Evolutionary conservation across 768 basidiomycete genomes (phyloP).

Genomic region (Suillus clintonianus): DNA sequence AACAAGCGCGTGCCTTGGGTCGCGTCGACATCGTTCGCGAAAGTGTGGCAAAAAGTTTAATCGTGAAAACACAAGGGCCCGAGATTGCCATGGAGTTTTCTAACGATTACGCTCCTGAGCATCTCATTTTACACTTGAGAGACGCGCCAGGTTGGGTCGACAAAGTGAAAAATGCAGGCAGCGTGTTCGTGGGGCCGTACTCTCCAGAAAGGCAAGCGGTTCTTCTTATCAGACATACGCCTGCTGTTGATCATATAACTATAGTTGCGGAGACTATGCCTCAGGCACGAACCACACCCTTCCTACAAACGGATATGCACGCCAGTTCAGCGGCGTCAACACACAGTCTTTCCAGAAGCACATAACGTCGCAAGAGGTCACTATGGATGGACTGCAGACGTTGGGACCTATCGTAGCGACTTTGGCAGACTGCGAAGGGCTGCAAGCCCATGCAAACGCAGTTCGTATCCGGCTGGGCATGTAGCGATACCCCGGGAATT

Average conservation of each 20-base stretch:
- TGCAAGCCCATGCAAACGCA: slow-evolving; percentile 95
- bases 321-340: slow-evolving; percentile 98
- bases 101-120: slow-evolving; percentile 98
- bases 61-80: slow-evolving; percentile 67
- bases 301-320: slow-evolving; percentile 94
- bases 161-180: slow-evolving; percentile 87
- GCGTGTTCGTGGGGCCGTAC: slow-evolving; percentile 93
- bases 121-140: slow-evolving; percentile 88
- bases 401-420: slow-evolving; percentile 89
- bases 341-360: slow-evolving; percentile 98
- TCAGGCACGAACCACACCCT: slow-evolving; percentile 99
- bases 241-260: slow-evolving; percentile 9
- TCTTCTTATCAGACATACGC: background rate
- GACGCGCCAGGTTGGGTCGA: slow-evolving; percentile 66
- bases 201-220: slow-evolving; percentile 85
- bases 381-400: slow-evolving; percentile 67
- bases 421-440: slow-evolving; percentile 91
- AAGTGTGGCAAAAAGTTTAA: slow-evolving; percentile 88
- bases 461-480: slow-evolving; percentile 76
- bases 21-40: slow-evolving; percentile 89
- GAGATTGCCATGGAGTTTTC: slow-evolving; percentile 86
- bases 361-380: slow-evolving; percentile 95
- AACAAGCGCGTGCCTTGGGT: slow-evolving; percentile 82
- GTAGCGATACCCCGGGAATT: background rate
- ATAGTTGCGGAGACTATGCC: slow-evolving; percentile 96